Evolutionary conservation across 2,329 filamentous ascomycete genomes (phyloP).

Genomic region (Aplosporella prunicola): DNA sequence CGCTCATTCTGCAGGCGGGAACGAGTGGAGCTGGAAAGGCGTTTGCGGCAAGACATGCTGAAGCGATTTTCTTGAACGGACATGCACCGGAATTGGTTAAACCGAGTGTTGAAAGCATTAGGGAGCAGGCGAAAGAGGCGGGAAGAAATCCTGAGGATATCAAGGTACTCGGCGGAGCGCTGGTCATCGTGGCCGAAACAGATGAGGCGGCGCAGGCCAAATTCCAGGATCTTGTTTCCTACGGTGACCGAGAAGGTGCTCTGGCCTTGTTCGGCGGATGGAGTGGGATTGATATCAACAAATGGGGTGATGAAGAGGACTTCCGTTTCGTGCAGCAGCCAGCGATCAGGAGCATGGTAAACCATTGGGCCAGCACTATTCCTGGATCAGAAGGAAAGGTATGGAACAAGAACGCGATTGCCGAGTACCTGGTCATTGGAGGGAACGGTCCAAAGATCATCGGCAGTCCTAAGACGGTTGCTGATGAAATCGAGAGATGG

Average conservation of each 20-base stretch:
- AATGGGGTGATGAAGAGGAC: constrained; percentile 55
- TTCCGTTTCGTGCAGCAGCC: constrained; percentile 24
- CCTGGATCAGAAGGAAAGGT: constrained; percentile 13
- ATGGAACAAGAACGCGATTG: constrained; percentile 64
- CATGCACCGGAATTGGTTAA: constrained; percentile 54
- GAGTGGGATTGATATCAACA: constrained; percentile 57
- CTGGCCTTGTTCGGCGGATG: constrained; percentile 64
- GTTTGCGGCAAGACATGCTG: constrained; percentile 61
- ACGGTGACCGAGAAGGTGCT: constrained; percentile 57
- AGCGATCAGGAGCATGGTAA: constrained; percentile 9
- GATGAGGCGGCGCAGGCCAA: constrained; percentile 58
- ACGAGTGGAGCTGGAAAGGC: constrained; percentile 55
- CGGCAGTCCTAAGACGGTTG: constrained; percentile 55
- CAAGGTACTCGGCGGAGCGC: constrained; percentile 59
- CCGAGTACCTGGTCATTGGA: constrained; percentile 57
- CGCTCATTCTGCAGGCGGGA: constrained; percentile 60
- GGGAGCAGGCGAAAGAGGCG: constrained; percentile 43
- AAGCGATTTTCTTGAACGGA: constrained; percentile 60
- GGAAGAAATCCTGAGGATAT: constrained; percentile 52
- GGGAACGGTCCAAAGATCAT: constrained; percentile 57
- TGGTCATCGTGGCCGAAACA: constrained; percentile 54
- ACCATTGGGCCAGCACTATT: constrained; percentile 10
- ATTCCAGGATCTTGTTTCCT: constrained; percentile 50
- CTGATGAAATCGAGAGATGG: constrained; percentile 59
- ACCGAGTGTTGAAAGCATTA: constrained; percentile 54